phyloP scores from a whole-genome alignment of 805 yeast species.

The Sugiyamaella mastotermitis region DNA sequence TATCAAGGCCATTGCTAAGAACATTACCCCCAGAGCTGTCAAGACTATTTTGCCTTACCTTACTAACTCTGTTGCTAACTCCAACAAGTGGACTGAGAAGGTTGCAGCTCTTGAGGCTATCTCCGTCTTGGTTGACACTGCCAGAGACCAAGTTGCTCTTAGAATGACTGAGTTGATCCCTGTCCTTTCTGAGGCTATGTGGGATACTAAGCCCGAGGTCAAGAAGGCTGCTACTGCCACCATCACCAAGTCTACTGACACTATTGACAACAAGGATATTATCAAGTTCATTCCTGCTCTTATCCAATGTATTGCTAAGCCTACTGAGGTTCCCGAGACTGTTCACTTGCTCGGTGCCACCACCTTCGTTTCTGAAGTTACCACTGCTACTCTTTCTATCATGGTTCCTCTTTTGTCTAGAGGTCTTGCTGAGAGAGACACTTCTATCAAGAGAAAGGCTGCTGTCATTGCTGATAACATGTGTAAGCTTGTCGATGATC shows the following conservation, averaged over 20 bases:
- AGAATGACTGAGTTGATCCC: conserved; percentile 99
- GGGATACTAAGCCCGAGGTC: conserved; percentile 99
- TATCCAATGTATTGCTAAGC: conserved; percentile 94
- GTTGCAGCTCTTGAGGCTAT: conserved; percentile 81
- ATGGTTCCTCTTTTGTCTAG: conserved; percentile 98
- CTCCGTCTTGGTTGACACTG: conserved; percentile 83
- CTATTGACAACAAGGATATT: conserved; percentile 99
- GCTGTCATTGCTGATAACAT: conserved; percentile 99
- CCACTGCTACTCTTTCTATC: conserved; percentile 98
- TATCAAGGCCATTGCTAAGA: conserved; percentile 66
- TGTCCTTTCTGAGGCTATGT: conserved; percentile 97
- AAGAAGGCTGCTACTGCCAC: conserved; percentile 94
- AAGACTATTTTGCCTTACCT: conserved; percentile 84
- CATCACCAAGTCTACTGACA: conserved; percentile 93
- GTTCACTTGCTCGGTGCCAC: conserved; percentile 99
- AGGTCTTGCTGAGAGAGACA: conserved; percentile 99
- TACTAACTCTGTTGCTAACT: conserved; percentile 55
- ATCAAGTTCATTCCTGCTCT: conserved; percentile 98
- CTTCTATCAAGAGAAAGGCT: conserved; percentile 98
- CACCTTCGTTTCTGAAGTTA: conserved; percentile 98
- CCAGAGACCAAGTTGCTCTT: conserved; percentile 92
- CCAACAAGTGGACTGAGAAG: conserved; percentile 96
- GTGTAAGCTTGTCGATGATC: conserved; percentile 99
- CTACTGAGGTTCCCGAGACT: conserved; percentile 97
- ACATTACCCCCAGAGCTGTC: conserved; percentile 89